phyloP scores from a whole-genome alignment of 2,329 filamentous ascomycete species.

The Calonectria pseudoreteaudii region DNA sequence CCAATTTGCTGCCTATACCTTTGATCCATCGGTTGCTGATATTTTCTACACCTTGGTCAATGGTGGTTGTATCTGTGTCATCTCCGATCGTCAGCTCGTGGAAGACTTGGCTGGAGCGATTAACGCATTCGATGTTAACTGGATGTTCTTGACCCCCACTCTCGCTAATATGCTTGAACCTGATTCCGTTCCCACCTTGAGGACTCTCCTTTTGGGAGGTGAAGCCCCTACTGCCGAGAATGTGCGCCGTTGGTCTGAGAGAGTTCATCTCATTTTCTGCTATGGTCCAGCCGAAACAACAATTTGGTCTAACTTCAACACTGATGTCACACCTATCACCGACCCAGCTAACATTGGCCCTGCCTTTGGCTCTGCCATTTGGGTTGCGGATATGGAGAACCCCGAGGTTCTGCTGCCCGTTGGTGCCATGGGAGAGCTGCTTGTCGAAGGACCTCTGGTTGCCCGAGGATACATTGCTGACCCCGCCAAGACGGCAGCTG shows the following conservation, averaged over 20 bases:
- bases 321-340: neutral
- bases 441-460: conserved; percentile 36
- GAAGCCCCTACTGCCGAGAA: neutral
- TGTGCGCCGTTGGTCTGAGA: neutral
- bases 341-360: neutral
- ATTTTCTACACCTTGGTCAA: neutral
- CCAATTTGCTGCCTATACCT: neutral
- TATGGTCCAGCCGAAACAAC: neutral
- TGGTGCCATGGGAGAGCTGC: neutral
- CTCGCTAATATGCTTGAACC: conserved; percentile 1
- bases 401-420: neutral
- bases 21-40: neutral
- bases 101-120: neutral
- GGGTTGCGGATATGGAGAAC: neutral
- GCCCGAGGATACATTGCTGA: conserved; percentile 30
- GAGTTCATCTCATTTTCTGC: neutral
- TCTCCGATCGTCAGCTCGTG: neutral
- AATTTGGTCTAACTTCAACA: neutral
- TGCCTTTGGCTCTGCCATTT: neutral
- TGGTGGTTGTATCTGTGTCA: neutral
- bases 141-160: neutral
- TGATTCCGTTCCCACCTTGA: neutral
- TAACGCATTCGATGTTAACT: neutral
- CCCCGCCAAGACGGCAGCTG: neutral
- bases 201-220: neutral